A percentile compares a stretch with the other conserved stretches of the same genome.
phyloP scores from a whole-genome alignment of 345 rosid species.

The Hirschfeldia incana region DNA sequence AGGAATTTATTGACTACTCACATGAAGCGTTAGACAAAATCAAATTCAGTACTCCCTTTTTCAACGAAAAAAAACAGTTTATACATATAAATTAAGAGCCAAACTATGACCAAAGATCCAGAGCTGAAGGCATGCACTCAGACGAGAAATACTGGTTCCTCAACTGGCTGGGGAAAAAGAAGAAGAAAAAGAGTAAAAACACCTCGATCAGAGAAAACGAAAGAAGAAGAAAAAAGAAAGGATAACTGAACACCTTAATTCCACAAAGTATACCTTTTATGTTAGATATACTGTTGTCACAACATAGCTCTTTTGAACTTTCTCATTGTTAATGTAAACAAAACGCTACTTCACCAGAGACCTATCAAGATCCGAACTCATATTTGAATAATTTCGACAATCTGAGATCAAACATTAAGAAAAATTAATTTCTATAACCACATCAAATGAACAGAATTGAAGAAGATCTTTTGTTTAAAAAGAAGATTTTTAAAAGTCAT shows the following conservation, averaged over 20 bases:
- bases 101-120: constrained; percentile 42
- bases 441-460: too few relatives aligned
- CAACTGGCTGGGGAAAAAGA: constrained; percentile 69
- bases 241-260: neutral
- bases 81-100: neutral
- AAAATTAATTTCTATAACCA: too few relatives aligned
- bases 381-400: too few relatives aligned
- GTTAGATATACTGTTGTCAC: constrained; percentile 30
- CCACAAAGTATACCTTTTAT: too few relatives aligned
- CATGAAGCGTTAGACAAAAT: neutral
- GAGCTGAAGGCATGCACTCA: constrained; percentile 98
- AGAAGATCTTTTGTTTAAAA: too few relatives aligned
- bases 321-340: constrained; percentile 82
- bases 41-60: neutral
- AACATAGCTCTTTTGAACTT: constrained; percentile 61
- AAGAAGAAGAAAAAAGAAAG: neutral
- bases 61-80: too few relatives aligned
- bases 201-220: constrained; percentile 10
- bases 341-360: constrained; percentile 42
- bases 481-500: too few relatives aligned
- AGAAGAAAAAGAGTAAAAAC: neutral
- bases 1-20: neutral
- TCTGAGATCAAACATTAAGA: too few relatives aligned
- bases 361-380: too few relatives aligned
- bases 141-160: constrained; percentile 94